A percentile compares a stretch with the other conserved stretches of the same genome.
phyloP scores from a whole-genome alignment of 768 basidiomycete species.

The Leccinum disarticulatum region DNA sequence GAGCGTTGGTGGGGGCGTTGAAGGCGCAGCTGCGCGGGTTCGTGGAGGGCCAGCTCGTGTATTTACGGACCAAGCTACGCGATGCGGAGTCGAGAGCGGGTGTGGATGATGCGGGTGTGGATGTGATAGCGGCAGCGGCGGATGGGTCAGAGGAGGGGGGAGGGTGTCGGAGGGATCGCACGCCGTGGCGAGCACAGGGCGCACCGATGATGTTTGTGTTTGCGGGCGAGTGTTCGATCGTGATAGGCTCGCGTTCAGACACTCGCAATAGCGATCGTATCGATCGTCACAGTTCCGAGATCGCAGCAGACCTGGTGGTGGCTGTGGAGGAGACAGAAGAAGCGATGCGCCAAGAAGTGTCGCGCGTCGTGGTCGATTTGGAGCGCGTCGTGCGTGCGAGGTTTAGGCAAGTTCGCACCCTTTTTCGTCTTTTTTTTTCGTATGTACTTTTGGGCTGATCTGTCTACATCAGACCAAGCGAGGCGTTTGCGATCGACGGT shows the following conservation, averaged over 20 bases:
- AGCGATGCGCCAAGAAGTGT: conserved; percentile 22
- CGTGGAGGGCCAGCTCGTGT: conserved; percentile 26
- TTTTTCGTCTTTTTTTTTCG: too few relatives aligned
- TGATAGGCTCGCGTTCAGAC: conserved; percentile 4
- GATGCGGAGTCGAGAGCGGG: background rate
- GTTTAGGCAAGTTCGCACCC: conserved; percentile 21
- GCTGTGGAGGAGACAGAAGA: background rate
- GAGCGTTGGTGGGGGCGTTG: conserved; percentile 15
- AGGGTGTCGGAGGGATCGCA: background rate
- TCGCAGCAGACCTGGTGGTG: background rate
- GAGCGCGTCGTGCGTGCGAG: conserved; percentile 8
- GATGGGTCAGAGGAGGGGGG: background rate
- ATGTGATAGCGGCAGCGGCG: background rate
- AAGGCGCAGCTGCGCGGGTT: conserved; percentile 18
- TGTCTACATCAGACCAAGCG: conserved; percentile 10
- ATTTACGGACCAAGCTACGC: conserved; percentile 20
- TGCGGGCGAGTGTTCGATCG: conserved; percentile 27
- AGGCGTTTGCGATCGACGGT: conserved; percentile 22
- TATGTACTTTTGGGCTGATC: background rate
- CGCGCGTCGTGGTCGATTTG: conserved; percentile 15
- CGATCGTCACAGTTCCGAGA: background rate
- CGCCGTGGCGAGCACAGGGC: background rate
- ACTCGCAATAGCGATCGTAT: background rate
- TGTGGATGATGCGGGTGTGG: background rate
- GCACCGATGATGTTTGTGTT: conserved; percentile 21